Conservation (phyloP, 257 asterid species). For the Paraleonurus japonicus region DNA sequence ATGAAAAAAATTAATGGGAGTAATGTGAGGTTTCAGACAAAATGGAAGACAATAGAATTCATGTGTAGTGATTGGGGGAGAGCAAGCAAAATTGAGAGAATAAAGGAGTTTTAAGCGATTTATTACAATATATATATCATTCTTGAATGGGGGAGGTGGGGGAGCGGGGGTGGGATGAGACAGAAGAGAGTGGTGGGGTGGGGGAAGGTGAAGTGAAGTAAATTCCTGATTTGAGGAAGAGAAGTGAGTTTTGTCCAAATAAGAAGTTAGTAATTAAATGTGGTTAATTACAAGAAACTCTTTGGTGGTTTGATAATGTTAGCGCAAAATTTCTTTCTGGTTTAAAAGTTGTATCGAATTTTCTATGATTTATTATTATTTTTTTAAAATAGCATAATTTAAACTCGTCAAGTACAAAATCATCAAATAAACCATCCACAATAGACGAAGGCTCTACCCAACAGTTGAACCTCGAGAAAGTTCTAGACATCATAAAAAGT, state of each 20-base stretch:
- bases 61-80: constrained; percentile 24
- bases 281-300: too few relatives aligned
- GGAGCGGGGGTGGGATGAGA: constrained; percentile 29
- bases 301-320: too few relatives aligned
- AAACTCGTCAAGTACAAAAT: too few relatives aligned
- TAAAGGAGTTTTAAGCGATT: constrained; percentile 7
- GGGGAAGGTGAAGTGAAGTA: constrained; percentile 17
- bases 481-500: too few relatives aligned
- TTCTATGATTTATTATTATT: too few relatives aligned
- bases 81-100: constrained; percentile 17
- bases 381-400: too few relatives aligned
- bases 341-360: too few relatives aligned
- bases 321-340: too few relatives aligned
- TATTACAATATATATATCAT: background rate
- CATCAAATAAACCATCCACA: too few relatives aligned
- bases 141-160: constrained; percentile 11
- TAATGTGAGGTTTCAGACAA: constrained; percentile 27
- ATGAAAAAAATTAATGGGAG: constrained; percentile 21
- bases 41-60: constrained; percentile 21
- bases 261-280: background rate
- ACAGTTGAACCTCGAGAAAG: too few relatives aligned
- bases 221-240: constrained; percentile 25
- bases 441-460: too few relatives aligned
- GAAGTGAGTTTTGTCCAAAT: constrained; percentile 19
- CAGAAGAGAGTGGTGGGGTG: constrained; percentile 27